These are phyloP conservation scores for Coprinellus aureogranulatus DNA, from an alignment of 768 basidiomycete genomes.

Conservation along the genomic window DNA sequence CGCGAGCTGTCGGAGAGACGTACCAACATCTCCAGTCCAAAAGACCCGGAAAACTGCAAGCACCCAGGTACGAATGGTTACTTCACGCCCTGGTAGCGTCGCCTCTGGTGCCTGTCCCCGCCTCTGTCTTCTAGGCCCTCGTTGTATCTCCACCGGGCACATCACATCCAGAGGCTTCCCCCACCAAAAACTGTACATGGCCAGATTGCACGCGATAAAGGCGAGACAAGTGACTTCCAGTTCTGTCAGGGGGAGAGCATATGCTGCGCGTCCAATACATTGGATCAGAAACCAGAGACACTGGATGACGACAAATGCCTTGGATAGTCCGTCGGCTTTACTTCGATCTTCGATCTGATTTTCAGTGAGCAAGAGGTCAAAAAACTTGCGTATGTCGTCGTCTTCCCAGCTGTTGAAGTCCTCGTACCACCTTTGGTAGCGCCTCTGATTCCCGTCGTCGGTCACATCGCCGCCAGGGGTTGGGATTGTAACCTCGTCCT, in stretches of 20 bases:
- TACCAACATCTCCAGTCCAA: too few species aligned
- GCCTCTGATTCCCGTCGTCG: too few species aligned
- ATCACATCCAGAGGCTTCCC: slow-evolving; percentile 11
- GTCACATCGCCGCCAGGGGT: too few species aligned
- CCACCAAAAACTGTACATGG: slow-evolving; percentile 13
- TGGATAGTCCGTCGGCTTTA: slow-evolving; percentile 12
- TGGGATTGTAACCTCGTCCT: slow-evolving; percentile 2
- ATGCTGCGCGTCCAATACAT: not conserved
- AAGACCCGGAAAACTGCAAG: too few species aligned
- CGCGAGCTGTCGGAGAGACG: too few species aligned
- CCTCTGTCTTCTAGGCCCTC: too few species aligned
- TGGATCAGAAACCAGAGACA: slow-evolving; percentile 7
- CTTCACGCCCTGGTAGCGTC: too few species aligned
- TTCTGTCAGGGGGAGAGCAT: not conserved
- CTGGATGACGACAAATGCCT: slow-evolving; percentile 7
- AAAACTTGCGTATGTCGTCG: not conserved
- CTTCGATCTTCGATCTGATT: slow-evolving; percentile 6
- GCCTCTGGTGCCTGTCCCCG: too few species aligned
- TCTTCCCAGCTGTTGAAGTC: not conserved
- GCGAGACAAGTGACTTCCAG: slow-evolving; percentile 11
- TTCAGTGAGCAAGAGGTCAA: not conserved
- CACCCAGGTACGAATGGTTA: too few species aligned
- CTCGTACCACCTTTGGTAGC: too few species aligned
- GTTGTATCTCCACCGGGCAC: not conserved
- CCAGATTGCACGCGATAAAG: slow-evolving; percentile 1